Evolutionary conservation across 306 rosid species (phyloP).

Genomic region (Vicia villosa): DNA sequence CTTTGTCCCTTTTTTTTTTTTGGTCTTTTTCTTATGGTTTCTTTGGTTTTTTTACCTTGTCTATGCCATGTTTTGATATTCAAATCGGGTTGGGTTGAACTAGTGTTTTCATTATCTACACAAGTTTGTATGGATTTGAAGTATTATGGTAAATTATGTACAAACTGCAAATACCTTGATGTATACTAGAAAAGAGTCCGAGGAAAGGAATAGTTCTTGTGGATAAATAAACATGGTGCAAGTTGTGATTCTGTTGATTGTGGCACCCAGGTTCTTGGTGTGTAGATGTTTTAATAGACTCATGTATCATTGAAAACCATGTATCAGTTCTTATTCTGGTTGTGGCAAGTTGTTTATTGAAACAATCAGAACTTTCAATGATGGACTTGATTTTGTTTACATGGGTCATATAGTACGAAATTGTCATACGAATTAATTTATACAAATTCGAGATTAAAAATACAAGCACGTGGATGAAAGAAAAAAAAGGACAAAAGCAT

Average conservation of each 20-base stretch:
- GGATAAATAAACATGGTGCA: not conserved
- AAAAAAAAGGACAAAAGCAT: not conserved
- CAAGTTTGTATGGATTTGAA: conserved; percentile 17
- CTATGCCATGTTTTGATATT: conserved; percentile 32
- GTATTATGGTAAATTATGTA: conserved; percentile 7
- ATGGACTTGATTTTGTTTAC: not conserved
- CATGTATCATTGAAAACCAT: too few relatives aligned
- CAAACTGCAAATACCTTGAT: not conserved
- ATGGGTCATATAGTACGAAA: not conserved
- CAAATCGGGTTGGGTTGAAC: conserved; percentile 26
- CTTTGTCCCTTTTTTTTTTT: conserved; percentile 21
- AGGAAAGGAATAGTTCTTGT: not conserved
- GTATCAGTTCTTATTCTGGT: too few relatives aligned
- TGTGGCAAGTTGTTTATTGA: too few relatives aligned
- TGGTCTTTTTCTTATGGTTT: not conserved
- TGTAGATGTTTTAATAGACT: too few relatives aligned
- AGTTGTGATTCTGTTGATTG: too few relatives aligned
- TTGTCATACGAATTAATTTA: not conserved
- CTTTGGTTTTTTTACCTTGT: not conserved
- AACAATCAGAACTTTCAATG: too few relatives aligned
- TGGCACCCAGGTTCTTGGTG: too few relatives aligned
- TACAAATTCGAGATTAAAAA: not conserved
- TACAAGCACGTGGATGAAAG: not conserved
- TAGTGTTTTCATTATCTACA: conserved; percentile 25
- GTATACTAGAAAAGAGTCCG: not conserved